Base-by-base conservation (phyloP, 768 basidiomycete genomes). In the Pleurotus salmoneostramineus region DNA sequence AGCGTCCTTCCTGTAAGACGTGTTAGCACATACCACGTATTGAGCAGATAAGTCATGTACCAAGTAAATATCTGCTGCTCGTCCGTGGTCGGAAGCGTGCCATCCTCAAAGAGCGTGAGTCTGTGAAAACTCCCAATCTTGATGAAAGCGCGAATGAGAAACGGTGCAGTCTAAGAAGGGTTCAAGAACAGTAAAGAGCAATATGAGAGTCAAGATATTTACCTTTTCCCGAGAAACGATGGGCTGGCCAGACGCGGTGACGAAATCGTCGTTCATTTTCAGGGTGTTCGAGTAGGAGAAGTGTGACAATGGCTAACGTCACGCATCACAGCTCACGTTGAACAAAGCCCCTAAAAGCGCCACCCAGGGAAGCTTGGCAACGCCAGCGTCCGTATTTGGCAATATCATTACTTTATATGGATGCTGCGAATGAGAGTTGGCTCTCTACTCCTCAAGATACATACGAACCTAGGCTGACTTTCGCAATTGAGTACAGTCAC, bases 41-140 rank as follows among this genome's bases (percentile, higher is more conserved):
- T 47, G 6, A 27, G 21, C 21, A 27, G 21, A 27, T 27, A 3
- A 27, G 21, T 27, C 12, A 60, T 77, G 21, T 64, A 89, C 91
- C 91, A 93, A 5, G 88, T 88, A 63, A 87, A 93, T 35, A 93
- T 71, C 65, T 92, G 90, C 48, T 90, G 87, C 66, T 93, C 91
- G 60, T 93, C 91, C 5, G 85, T 84, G 2, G 85, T 85, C 5
- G 91, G 91, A 3, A 89, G 75, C 2, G 82, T 79, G 0, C 88
- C 85, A 58, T 93, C 89, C 65, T 93, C 89, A 62, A 93, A 93
- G 56, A 89, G 76, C 3, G 76, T 71, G 21, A 91, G 72, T 43
- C 88, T 80, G 68, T 93, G 91, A 68, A 91, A 91, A 37, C 83
- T 75, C 15, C 89, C 89, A 40, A 90, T 82, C 81, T 91, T 93